Conservation (phyloP, 768 basidiomycete genomes). For the Trichaptum fuscoviolaceum region DNA sequence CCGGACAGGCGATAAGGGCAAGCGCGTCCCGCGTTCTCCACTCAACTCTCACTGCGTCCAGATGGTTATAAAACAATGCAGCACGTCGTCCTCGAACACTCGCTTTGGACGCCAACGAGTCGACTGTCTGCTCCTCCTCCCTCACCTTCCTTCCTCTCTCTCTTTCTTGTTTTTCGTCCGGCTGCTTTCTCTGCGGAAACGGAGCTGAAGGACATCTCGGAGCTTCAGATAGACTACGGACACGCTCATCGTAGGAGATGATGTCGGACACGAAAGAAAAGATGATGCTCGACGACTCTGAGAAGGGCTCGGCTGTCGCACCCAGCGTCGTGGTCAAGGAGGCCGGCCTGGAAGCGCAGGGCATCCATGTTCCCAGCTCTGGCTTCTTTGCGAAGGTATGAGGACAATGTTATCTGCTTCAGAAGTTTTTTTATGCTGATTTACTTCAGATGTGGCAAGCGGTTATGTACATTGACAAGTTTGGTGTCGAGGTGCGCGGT, state of each 20-base stretch:
- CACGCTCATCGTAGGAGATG: too few relatives aligned
- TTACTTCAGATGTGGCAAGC: constrained; percentile 16
- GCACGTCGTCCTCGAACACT: not conserved
- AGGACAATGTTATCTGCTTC: not conserved
- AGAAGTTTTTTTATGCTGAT: not conserved
- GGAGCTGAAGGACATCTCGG: not conserved
- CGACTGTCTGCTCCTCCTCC: not conserved
- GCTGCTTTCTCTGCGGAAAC: not conserved
- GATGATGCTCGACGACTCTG: not conserved
- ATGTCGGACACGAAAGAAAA: not conserved
- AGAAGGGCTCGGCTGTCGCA: not conserved
- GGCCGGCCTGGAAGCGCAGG: not conserved
- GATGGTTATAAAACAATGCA: not conserved
- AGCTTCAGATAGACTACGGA: too few relatives aligned
- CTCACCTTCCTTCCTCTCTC: not conserved
- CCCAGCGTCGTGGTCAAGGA: not conserved
- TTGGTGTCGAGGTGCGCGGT: constrained; percentile 30
- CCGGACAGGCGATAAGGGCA: not conserved
- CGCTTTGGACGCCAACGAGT: not conserved
- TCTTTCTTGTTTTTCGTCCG: not conserved
- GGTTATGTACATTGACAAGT: constrained; percentile 19
- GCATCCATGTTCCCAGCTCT: not conserved
- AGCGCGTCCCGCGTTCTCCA: not conserved
- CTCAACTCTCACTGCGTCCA: not conserved
- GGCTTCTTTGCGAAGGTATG: constrained; percentile 2